Conservation (phyloP, 1,139 yeast species). For the Lodderomyces margitis region DNA sequence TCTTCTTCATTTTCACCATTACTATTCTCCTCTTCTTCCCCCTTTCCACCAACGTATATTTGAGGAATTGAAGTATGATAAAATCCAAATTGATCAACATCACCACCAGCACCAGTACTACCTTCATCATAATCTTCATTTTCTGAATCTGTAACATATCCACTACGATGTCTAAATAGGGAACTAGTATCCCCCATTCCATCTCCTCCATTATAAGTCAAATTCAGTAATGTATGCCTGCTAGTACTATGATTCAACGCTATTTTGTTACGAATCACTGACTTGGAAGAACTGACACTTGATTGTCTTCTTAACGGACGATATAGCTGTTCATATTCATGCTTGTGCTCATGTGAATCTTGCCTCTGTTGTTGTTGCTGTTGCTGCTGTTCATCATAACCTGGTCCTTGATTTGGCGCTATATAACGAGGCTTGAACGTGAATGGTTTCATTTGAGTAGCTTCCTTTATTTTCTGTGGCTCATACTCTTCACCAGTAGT, state of each 20-base stretch:
- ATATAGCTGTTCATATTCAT: background rate
- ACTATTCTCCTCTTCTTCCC: slow-evolving; percentile 3
- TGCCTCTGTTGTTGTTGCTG: background rate
- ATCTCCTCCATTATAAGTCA: slow-evolving; percentile 7
- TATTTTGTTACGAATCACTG: slow-evolving; percentile 16
- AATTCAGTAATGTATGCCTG: slow-evolving; percentile 12
- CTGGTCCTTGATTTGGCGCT: slow-evolving; percentile 8
- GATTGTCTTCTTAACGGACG: slow-evolving; percentile 4
- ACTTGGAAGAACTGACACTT: slow-evolving; percentile 14
- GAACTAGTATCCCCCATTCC: slow-evolving; percentile 9
- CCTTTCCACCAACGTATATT: slow-evolving; percentile 5
- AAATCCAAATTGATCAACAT: background rate
- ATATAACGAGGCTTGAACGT: slow-evolving; percentile 12
- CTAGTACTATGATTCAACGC: slow-evolving; percentile 11
- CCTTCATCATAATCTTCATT: slow-evolving; percentile 13
- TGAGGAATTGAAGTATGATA: background rate
- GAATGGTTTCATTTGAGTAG: background rate
- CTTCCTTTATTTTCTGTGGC: background rate
- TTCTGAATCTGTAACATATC: slow-evolving; percentile 21
- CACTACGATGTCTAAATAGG: slow-evolving; percentile 17
- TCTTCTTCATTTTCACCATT: background rate
- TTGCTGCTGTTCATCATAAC: background rate
- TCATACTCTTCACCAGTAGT: slow-evolving; percentile 1
- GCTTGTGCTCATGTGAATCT: background rate
- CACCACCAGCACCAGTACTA: background rate